Evolutionary conservation across 352 stramenopile species (phyloP).

Genomic region (Phytophthora lateralis): DNA sequence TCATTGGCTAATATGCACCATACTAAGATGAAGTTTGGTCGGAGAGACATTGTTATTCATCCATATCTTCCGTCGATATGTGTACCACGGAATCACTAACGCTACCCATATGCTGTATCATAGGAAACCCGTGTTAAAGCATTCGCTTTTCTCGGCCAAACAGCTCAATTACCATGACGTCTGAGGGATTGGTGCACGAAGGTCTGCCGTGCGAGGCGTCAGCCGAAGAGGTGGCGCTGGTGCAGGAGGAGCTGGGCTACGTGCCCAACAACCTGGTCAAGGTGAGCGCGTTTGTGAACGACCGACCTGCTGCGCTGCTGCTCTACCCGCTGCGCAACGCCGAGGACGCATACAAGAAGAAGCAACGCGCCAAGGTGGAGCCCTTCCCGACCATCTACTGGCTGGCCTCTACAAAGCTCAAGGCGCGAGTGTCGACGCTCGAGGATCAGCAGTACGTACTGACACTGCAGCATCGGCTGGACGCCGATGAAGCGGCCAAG

Average conservation of each 20-base stretch:
- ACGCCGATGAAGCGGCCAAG: slow-evolving; percentile 34
- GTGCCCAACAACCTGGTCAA: slow-evolving; percentile 60
- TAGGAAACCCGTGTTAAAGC: no score
- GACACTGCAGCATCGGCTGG: slow-evolving; percentile 46
- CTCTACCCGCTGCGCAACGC: slow-evolving; percentile 65
- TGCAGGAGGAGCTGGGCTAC: slow-evolving; percentile 54
- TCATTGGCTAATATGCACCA: no score
- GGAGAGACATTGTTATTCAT: no score
- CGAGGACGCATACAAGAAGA: slow-evolving; percentile 64
- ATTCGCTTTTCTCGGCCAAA: not conserved
- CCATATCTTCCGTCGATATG: no score
- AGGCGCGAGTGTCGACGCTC: slow-evolving; percentile 55
- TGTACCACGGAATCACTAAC: no score
- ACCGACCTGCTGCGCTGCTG: slow-evolving; percentile 46
- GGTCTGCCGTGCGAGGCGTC: slow-evolving; percentile 47
- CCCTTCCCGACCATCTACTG: slow-evolving; percentile 78
- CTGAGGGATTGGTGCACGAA: slow-evolving; percentile 31
- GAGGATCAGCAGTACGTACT: slow-evolving; percentile 60
- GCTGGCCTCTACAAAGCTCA: slow-evolving; percentile 51
- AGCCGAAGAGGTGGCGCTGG: slow-evolving; percentile 30
- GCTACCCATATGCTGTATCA: no score
- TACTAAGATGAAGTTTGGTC: no score
- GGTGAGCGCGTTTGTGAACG: slow-evolving; percentile 45
- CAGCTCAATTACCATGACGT: slow-evolving; percentile 2
- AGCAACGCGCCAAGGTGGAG: slow-evolving; percentile 57